Conservation (phyloP, 2,329 filamentous ascomycete species). For the Botrytis aclada region DNA sequence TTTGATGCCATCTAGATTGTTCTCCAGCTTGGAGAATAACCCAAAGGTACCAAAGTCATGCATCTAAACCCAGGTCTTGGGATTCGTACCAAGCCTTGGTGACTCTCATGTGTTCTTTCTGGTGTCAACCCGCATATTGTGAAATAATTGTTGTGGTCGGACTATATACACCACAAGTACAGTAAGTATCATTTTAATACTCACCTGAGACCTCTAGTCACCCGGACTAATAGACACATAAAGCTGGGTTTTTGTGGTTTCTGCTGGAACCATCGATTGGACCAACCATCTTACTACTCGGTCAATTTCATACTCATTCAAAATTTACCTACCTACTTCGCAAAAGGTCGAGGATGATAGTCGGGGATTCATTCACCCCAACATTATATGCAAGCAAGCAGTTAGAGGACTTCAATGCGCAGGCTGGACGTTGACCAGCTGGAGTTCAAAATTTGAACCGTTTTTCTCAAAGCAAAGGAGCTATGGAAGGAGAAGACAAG, state of each 20-base stretch:
- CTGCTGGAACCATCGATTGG: not conserved
- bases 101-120: not conserved
- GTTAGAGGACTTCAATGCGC: not conserved
- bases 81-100: not conserved
- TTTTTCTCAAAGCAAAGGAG: not conserved
- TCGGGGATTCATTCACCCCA: not conserved
- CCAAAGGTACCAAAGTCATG: not conserved
- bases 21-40: too few species aligned
- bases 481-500: not conserved
- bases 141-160: not conserved
- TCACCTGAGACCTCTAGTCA: not conserved
- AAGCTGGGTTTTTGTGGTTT: not conserved
- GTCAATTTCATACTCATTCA: not conserved
- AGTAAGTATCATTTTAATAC: not conserved
- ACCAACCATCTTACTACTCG: not conserved
- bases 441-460: not conserved
- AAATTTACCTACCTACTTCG: not conserved
- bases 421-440: not conserved
- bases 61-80: not conserved
- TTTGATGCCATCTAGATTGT: not conserved
- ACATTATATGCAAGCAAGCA: not conserved
- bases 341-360: not conserved
- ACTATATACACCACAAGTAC: not conserved
- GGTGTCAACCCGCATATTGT: not conserved
- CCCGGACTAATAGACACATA: not conserved